Evolutionary conservation across 2,329 filamentous ascomycete species (phyloP).

Genomic region (Scedosporium aurantiacum): DNA sequence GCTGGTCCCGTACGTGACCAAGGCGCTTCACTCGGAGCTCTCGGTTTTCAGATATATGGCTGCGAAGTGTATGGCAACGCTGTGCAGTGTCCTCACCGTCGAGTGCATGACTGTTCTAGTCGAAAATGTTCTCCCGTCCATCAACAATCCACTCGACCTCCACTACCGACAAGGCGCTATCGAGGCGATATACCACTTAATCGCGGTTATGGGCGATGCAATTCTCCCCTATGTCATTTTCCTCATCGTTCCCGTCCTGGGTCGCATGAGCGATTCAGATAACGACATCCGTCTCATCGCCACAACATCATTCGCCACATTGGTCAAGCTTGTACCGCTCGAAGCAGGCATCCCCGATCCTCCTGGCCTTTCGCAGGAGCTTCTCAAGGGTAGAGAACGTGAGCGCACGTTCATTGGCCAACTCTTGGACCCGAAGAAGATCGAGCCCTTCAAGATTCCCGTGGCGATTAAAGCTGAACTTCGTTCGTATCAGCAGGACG

Average conservation of each 20-base stretch:
- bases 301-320: constrained; percentile 90
- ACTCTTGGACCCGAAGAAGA: constrained; percentile 92
- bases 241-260: constrained; percentile 91
- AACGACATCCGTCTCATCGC: constrained; percentile 89
- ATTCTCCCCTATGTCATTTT: constrained; percentile 98
- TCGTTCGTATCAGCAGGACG: constrained; percentile 94
- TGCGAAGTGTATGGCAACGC: constrained; percentile 91
- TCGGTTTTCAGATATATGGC: constrained; percentile 94
- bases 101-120: constrained; percentile 94
- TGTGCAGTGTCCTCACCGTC: constrained; percentile 92
- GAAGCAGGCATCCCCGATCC: constrained; percentile 97
- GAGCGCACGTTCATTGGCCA: constrained; percentile 96
- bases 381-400: constrained; percentile 81
- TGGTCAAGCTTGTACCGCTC: constrained; percentile 92
- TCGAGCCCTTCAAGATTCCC: constrained; percentile 85
- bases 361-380: constrained; percentile 76
- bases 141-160: constrained; percentile 81
- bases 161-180: constrained; percentile 86
- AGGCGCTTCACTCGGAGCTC: constrained; percentile 74
- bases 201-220: constrained; percentile 93
- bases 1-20: constrained; percentile 76
- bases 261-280: constrained; percentile 96
- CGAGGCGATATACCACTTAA: constrained; percentile 91
- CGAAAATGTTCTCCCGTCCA: constrained; percentile 81
- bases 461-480: constrained; percentile 96